Percentiles rank a stretch among this genome's conserved stretches.
Conservation (phyloP, 2,329 filamentous ascomycete species). For the Diaporthe sp. region DNA sequence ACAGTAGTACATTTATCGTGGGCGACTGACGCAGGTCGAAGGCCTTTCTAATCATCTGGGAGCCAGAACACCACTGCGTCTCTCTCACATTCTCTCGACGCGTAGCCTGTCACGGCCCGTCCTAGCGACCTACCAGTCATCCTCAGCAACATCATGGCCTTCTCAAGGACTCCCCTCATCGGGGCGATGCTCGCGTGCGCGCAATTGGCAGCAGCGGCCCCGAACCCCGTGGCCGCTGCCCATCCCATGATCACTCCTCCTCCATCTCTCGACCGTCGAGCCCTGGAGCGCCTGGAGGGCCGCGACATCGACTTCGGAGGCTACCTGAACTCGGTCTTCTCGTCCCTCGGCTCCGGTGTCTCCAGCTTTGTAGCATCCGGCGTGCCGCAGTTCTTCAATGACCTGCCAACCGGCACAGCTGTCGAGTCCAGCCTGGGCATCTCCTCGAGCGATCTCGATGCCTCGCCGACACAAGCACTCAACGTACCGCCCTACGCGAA, state of each 20-base stretch:
- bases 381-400: conserved; percentile 76
- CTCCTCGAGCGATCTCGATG: conserved; percentile 67
- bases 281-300: conserved; percentile 45
- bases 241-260: conserved; percentile 47
- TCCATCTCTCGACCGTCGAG: conserved; percentile 47
- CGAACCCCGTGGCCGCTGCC: conserved; percentile 29
- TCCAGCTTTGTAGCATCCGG: conserved; percentile 73
- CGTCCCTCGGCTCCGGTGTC: conserved; percentile 65
- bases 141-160: conserved; percentile 24
- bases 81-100: background rate
- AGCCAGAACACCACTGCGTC: background rate
- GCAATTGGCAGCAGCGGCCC: conserved; percentile 39
- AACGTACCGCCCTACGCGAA: conserved; percentile 82
- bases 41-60: background rate
- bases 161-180: conserved; percentile 26
- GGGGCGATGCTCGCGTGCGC: conserved; percentile 35
- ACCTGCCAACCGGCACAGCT: conserved; percentile 71
- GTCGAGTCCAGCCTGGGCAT: conserved; percentile 74
- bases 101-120: background rate
- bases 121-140: background rate
- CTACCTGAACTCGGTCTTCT: conserved; percentile 64
- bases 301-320: conserved; percentile 56
- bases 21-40: background rate
- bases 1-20: background rate
- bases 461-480: conserved; percentile 76